Percentiles rank a stretch among this genome's conserved stretches.
phyloP scores from a whole-genome alignment of 768 basidiomycete genomes.

The Pulveroboletus sp. region DNA sequence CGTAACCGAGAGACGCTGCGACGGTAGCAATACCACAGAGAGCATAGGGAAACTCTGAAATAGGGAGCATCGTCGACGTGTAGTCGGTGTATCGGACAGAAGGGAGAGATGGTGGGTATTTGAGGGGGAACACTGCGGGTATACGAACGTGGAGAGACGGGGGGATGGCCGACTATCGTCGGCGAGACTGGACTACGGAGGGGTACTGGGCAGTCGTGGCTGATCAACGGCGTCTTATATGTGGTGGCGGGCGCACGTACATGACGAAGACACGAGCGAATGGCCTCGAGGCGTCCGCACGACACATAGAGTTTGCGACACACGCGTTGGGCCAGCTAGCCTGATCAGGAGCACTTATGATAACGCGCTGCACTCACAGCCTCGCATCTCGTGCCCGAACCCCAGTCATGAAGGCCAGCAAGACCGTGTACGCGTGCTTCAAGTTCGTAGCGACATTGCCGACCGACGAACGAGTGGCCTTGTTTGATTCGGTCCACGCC shows the following conservation, averaged over 20 bases:
- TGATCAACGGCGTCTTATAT: slow-evolving; percentile 33
- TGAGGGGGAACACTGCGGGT: slow-evolving; percentile 13
- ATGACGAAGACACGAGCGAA: slow-evolving; percentile 24
- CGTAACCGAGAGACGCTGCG: slow-evolving; percentile 57
- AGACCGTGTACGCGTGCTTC: too few species aligned
- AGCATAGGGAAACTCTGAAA: slow-evolving; percentile 50
- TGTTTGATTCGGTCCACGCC: too few species aligned
- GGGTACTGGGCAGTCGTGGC: slow-evolving; percentile 19
- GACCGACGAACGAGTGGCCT: too few species aligned
- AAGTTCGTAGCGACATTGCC: too few species aligned
- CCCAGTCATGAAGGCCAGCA: too few species aligned
- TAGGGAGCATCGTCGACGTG: slow-evolving; percentile 40
- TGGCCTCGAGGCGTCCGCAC: slow-evolving; percentile 32
- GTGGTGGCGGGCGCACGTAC: slow-evolving; percentile 14
- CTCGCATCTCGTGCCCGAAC: slow-evolving; percentile 5
- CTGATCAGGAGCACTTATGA: slow-evolving; percentile 4
- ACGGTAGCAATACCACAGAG: slow-evolving; percentile 55
- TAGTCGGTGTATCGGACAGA: slow-evolving; percentile 9
- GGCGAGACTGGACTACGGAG: slow-evolving; percentile 6
- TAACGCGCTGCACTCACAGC: slow-evolving; percentile 17
- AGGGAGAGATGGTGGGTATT: slow-evolving; percentile 14
- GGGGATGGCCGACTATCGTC: slow-evolving; percentile 21
- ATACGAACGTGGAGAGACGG: slow-evolving; percentile 7
- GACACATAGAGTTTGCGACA: slow-evolving; percentile 6
- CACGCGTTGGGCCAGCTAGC: slow-evolving; percentile 20